Percentiles rank a stretch among this genome's conserved stretches.
These are phyloP conservation scores for Oryza australiensis DNA, from an alignment of 176 grass and related monocot genomes.

Conservation along the genomic window DNA sequence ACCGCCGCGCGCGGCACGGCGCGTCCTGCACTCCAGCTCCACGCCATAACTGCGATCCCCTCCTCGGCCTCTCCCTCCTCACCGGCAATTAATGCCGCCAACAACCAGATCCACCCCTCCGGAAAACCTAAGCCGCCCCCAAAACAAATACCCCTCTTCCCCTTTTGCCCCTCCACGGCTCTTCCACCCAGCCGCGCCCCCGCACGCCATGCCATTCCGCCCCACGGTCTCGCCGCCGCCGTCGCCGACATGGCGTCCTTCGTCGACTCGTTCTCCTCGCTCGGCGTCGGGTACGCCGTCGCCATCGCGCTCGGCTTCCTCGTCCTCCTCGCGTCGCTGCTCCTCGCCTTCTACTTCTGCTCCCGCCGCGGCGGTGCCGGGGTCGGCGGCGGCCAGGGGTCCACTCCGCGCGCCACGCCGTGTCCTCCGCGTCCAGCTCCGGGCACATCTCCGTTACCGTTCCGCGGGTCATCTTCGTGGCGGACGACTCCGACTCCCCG, in stretches of 20 bases:
- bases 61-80: constrained; percentile 30
- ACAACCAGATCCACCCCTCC: constrained; percentile 22
- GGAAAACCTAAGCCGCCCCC: constrained; percentile 42
- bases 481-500: constrained; percentile 73
- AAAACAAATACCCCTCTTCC: constrained; percentile 54
- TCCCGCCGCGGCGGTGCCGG: constrained; percentile 33
- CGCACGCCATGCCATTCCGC: constrained; percentile 49
- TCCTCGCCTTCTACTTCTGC: constrained; percentile 58
- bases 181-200: constrained; percentile 14
- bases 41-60: constrained; percentile 49
- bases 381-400: not conserved
- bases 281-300: constrained; percentile 63
- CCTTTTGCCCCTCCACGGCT: constrained; percentile 4
- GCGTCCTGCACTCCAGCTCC: not conserved
- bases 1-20: not conserved
- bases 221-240: constrained; percentile 25
- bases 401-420: not conserved
- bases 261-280: constrained; percentile 40
- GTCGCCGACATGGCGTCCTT: constrained; percentile 37
- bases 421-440: constrained; percentile 48
- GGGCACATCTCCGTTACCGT: constrained; percentile 58
- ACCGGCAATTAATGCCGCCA: constrained; percentile 66
- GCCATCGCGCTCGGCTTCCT: constrained; percentile 68
- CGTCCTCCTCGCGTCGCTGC: constrained; percentile 49
- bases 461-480: constrained; percentile 88